Evolutionary conservation across 1,284 basidiomycete genomes (phyloP).

Genomic region (Coniferiporia sulphurascens): DNA sequence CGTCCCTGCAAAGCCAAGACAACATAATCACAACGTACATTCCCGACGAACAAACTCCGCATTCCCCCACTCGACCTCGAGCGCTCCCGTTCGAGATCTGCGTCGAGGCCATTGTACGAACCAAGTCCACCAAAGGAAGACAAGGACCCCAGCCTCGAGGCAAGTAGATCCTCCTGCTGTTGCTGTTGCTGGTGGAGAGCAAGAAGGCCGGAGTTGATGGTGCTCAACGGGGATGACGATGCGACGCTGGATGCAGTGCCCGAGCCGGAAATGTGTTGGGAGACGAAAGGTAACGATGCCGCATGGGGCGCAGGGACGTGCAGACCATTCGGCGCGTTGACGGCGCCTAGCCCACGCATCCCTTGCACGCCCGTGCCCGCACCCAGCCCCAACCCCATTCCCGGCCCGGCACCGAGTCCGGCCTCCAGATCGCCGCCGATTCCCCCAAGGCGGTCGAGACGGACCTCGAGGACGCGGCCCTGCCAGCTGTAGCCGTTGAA

Average conservation of each 20-base stretch:
- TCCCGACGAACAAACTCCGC: constrained; percentile 70
- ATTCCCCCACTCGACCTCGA: constrained; percentile 23
- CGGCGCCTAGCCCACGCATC: background rate
- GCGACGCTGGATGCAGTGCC: background rate
- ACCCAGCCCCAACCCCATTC: background rate
- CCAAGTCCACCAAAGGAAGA: background rate
- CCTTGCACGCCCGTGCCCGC: background rate
- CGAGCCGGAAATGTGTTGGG: constrained; percentile 6
- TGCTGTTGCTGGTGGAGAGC: constrained; percentile 1
- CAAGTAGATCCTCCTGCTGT: background rate
- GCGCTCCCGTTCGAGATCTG: constrained; percentile 1
- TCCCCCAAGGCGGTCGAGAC: constrained; percentile 65
- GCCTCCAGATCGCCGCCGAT: constrained; percentile 23
- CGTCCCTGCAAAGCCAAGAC: background rate
- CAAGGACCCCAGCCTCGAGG: background rate
- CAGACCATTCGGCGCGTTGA: background rate
- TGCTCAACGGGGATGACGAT: background rate
- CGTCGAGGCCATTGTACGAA: background rate
- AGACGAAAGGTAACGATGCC: background rate
- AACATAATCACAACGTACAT: constrained; percentile 40
- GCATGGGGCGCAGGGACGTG: constrained; percentile 14
- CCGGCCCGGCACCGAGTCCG: constrained; percentile 1
- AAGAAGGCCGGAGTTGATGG: background rate
- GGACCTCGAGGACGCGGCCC: constrained; percentile 83
- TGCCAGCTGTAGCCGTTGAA: constrained; percentile 93